Conservation (phyloP, 352 stramenopile species). For the Globisporangium yorkense region DNA sequence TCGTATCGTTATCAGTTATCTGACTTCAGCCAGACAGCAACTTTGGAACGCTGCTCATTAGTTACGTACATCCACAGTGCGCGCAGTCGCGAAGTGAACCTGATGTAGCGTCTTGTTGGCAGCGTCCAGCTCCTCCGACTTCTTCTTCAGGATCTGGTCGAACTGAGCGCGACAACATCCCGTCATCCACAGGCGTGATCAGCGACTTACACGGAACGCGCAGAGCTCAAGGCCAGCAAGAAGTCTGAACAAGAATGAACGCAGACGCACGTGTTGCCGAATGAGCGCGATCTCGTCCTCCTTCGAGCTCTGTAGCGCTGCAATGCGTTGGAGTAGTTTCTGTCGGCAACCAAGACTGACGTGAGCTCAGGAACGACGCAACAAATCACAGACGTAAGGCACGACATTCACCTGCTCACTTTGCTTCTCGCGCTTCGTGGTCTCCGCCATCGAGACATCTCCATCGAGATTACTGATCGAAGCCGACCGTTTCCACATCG, state of each 20-base stretch:
- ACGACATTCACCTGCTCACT: constrained; percentile 17
- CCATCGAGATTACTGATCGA: constrained; percentile 15
- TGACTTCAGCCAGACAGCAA: no score
- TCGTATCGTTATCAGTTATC: neutral
- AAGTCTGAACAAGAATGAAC: neutral
- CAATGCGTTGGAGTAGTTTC: constrained; percentile 42
- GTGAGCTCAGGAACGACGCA: no score
- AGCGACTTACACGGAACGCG: no score
- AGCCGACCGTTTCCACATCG: constrained; percentile 11
- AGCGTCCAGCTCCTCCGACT: constrained; percentile 31
- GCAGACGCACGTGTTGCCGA: constrained; percentile 39
- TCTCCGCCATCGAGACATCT: neutral
- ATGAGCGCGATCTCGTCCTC: constrained; percentile 68
- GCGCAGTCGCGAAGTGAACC: constrained; percentile 24
- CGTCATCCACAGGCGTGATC: neutral
- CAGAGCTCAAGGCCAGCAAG: neutral
- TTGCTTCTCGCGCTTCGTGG: constrained; percentile 20
- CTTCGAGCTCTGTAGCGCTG: constrained; percentile 51
- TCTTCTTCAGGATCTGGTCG: constrained; percentile 55
- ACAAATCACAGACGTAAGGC: neutral
- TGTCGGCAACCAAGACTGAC: constrained; percentile 2
- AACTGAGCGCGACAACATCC: constrained; percentile 22
- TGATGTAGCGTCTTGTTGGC: constrained; percentile 32
- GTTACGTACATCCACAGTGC: constrained; percentile 38
- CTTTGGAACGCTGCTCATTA: neutral